These are phyloP conservation scores for Cladophialophora bantiana DNA, from an alignment of 2,329 filamentous ascomycete species.

Conservation along the genomic window DNA sequence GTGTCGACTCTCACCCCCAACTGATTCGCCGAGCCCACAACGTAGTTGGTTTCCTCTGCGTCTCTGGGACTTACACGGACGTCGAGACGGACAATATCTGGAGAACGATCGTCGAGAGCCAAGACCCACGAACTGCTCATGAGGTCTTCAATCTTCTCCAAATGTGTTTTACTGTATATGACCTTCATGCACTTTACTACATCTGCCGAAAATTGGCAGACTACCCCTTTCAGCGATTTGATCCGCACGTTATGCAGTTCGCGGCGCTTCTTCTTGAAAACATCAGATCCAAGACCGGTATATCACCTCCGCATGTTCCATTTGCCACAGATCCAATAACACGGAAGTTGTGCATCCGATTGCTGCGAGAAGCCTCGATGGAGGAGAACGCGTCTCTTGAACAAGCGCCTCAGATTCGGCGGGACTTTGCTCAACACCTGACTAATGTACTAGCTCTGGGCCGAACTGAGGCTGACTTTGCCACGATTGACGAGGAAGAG, in stretches of 20 bases:
- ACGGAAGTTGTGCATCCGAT: slow-evolving; percentile 64
- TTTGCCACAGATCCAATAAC: slow-evolving; percentile 30
- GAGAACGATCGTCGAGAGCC: slow-evolving; percentile 79
- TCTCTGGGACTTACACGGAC: slow-evolving; percentile 75
- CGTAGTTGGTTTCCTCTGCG: slow-evolving; percentile 84
- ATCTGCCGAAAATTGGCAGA: slow-evolving; percentile 73
- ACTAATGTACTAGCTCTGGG: slow-evolving; percentile 26
- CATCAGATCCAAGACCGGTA: slow-evolving; percentile 51
- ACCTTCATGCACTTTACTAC: slow-evolving; percentile 58
- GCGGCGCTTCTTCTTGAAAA: slow-evolving; percentile 64
- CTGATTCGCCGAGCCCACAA: slow-evolving; percentile 82
- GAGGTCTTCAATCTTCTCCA: slow-evolving; percentile 75
- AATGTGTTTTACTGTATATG: slow-evolving; percentile 56
- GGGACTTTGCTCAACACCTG: slow-evolving; percentile 36
- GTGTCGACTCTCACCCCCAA: slow-evolving; percentile 89
- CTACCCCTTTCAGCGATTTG: slow-evolving; percentile 69
- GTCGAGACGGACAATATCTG: slow-evolving; percentile 81
- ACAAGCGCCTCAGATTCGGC: slow-evolving; percentile 43
- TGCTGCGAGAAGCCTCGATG: slow-evolving; percentile 75
- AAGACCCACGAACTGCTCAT: slow-evolving; percentile 83
- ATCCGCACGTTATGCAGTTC: slow-evolving; percentile 66
- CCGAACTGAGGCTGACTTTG: slow-evolving; percentile 11
- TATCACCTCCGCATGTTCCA: slow-evolving; percentile 7
- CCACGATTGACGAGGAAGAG: slow-evolving; percentile 29
- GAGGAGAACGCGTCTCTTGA: slow-evolving; percentile 61